Conservation (phyloP, 495 filamentous ascomycete genomes). For the Xylaria palmicola region DNA sequence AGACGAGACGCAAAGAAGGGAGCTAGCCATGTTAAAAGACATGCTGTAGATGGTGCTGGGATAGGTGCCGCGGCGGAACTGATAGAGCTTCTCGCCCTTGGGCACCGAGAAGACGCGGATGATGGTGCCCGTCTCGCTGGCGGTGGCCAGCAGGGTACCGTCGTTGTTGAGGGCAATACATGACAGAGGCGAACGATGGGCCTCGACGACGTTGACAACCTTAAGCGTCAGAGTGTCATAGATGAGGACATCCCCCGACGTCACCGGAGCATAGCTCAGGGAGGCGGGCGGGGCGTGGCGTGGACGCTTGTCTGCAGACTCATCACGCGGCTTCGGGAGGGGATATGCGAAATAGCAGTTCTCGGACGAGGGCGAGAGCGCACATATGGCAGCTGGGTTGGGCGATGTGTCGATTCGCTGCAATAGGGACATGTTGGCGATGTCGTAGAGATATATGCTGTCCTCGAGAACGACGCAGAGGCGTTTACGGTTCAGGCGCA, state of each 20-base stretch:
- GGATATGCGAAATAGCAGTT: constrained; percentile 93
- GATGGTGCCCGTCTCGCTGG: constrained; percentile 96
- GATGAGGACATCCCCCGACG: constrained; percentile 88
- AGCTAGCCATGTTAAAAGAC: constrained; percentile 96
- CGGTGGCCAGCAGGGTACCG: constrained; percentile 89
- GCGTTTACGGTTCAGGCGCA: constrained; percentile 89
- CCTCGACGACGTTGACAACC: constrained; percentile 90
- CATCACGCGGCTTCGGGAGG: constrained; percentile 72
- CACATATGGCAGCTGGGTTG: constrained; percentile 87
- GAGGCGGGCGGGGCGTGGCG: constrained; percentile 81
- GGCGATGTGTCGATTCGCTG: constrained; percentile 90
- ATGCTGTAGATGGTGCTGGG: constrained; percentile 95
- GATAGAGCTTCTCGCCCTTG: constrained; percentile 83
- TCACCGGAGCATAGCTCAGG: constrained; percentile 67
- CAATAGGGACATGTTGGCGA: constrained; percentile 93
- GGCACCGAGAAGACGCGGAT: constrained; percentile 93
- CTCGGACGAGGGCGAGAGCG: constrained; percentile 91
- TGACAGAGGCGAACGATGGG: constrained; percentile 88
- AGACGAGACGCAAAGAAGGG: constrained; percentile 91
- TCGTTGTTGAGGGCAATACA: constrained; percentile 88
- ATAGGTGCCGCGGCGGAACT: constrained; percentile 92
- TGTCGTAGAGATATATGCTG: constrained; percentile 96
- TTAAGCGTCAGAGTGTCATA: constrained; percentile 85
- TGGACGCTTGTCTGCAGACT: constrained; percentile 58
- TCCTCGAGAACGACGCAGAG: constrained; percentile 91